These are phyloP conservation scores for Cystofilobasidium ferigula DNA, from an alignment of 768 basidiomycete species.

Conservation along the genomic window DNA sequence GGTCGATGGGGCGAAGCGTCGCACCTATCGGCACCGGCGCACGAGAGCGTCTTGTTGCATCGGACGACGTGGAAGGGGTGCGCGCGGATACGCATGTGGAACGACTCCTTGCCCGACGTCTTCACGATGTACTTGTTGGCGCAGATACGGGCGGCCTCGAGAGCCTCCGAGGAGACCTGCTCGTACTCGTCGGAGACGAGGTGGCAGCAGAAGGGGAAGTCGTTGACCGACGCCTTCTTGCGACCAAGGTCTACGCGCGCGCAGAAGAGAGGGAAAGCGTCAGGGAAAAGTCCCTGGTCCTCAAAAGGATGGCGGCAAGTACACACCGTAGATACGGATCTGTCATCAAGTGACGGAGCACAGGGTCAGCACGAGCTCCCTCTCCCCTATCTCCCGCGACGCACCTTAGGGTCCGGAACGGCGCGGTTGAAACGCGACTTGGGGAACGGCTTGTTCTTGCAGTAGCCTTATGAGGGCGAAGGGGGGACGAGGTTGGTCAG, in stretches of 20 bases:
- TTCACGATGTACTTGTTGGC: conserved; percentile 99
- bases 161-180: conserved; percentile 85
- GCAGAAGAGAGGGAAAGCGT: background rate
- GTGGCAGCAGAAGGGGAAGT: conserved; percentile 88
- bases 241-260: conserved; percentile 72
- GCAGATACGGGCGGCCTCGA: conserved; percentile 97
- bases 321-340: conserved; percentile 96
- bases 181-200: conserved; percentile 98
- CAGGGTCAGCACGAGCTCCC: background rate
- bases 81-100: conserved; percentile 92
- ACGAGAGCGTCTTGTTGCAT: conserved; percentile 99
- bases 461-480: conserved; percentile 49
- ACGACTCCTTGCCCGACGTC: conserved; percentile 94
- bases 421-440: conserved; percentile 50
- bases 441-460: conserved; percentile 87
- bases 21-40: conserved; percentile 94
- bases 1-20: conserved; percentile 32
- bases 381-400: conserved; percentile 24
- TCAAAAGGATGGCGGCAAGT: too few species aligned
- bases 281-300: background rate
- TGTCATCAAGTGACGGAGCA: conserved; percentile 35
- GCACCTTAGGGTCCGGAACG: conserved; percentile 88
- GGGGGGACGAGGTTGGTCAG: too few species aligned
- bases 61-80: conserved; percentile 98
- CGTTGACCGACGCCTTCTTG: conserved; percentile 91